Evolutionary conservation across 129 eudicot genomes (phyloP).

Genomic region (Saussurea involucrata): DNA sequence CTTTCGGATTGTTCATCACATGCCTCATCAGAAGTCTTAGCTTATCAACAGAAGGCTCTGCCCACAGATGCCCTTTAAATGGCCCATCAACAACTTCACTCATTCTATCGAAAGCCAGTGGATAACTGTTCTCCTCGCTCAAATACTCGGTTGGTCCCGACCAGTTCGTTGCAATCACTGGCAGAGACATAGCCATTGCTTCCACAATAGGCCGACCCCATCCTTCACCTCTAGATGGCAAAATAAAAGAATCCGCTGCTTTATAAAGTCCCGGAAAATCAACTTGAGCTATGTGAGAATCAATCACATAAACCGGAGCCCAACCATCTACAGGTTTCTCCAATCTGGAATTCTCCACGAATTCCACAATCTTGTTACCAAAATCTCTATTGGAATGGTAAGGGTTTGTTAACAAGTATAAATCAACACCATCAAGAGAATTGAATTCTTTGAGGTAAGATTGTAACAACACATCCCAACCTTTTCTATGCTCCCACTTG

Average conservation of each 20-base stretch:
- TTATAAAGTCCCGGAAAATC: constrained; percentile 68
- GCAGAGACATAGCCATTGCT: constrained; percentile 86
- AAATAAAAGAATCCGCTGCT: constrained; percentile 63
- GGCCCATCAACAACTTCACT: constrained; percentile 81
- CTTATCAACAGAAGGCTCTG: constrained; percentile 69
- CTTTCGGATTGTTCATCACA: constrained; percentile 58
- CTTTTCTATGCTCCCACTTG: constrained; percentile 86
- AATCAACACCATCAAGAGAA: constrained; percentile 40
- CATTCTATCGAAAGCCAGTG: constrained; percentile 57
- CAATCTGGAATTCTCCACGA: constrained; percentile 43
- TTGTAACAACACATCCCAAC: constrained; percentile 82
- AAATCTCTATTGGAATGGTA: constrained; percentile 70
- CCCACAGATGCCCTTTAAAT: constrained; percentile 82
- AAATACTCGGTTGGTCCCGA: constrained; percentile 87
- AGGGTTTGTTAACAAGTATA: constrained; percentile 67
- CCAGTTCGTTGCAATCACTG: constrained; percentile 83
- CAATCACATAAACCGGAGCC: constrained; percentile 71
- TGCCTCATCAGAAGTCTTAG: constrained; percentile 57
- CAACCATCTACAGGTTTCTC: constrained; percentile 56
- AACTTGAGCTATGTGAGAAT: constrained; percentile 63
- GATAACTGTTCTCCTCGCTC: constrained; percentile 66
- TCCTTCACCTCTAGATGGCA: constrained; percentile 89
- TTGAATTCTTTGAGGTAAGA: constrained; percentile 68
- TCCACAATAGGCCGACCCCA: constrained; percentile 95
- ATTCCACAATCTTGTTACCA: constrained; percentile 65